Conservation (phyloP, 2,329 filamentous ascomycete species). For the Ophiostoma sp. region DNA sequence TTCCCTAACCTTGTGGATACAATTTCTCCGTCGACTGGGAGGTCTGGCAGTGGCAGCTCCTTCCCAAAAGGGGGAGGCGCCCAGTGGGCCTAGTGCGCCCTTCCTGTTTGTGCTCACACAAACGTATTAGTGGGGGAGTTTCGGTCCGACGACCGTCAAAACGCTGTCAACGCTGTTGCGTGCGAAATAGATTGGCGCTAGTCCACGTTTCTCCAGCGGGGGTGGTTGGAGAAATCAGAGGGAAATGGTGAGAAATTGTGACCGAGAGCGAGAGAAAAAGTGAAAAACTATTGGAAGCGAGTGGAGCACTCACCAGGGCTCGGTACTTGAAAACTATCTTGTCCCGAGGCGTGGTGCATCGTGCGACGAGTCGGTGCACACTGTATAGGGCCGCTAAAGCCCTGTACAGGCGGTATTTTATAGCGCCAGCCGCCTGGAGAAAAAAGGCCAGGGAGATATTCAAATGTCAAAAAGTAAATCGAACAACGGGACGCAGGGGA, state of each 20-base stretch:
- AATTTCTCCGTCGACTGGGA: neutral
- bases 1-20: neutral
- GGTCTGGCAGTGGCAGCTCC: neutral
- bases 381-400: neutral
- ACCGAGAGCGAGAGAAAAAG: neutral
- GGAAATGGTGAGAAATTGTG: neutral
- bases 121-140: slow-evolving; percentile 18
- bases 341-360: neutral
- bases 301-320: neutral
- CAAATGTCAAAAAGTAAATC: neutral
- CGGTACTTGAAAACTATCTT: neutral
- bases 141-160: slow-evolving; percentile 20
- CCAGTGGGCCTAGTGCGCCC: neutral
- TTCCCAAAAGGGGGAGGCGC: slow-evolving; percentile 12
- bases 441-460: no score
- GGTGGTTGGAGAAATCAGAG: neutral
- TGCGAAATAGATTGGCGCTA: slow-evolving; percentile 12
- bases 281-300: neutral
- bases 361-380: neutral
- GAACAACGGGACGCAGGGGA: no score
- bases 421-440: neutral
- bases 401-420: neutral
- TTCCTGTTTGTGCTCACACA: neutral
- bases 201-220: slow-evolving; percentile 15
- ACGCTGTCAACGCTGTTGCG: neutral